Evolutionary conservation across 805 yeast genomes (phyloP), one percentile per base, ranked within the genome.

Genomic region (Starmera amethionina): DNA sequence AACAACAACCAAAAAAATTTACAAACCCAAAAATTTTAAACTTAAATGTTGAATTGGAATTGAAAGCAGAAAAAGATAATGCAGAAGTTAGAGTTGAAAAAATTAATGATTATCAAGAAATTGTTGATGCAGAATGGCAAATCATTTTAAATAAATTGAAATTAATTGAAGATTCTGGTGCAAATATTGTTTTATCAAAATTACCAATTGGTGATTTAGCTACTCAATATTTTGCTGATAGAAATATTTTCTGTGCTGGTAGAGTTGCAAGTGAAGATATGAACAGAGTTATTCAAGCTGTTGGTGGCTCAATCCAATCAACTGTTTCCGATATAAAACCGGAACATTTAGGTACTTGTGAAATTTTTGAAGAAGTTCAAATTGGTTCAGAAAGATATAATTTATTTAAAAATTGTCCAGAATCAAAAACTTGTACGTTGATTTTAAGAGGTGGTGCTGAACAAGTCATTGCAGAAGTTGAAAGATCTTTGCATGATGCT

Each of bases 81-180:
- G 98, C 98, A 9, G 98, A 93, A 69, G 97, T 93, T 30, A 77
- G 98, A 51, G 93, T 93, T 38, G 94, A 86, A 54, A 82, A 88
- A 60, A 97, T 93, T 41, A 74, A 77, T 43, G 97, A 90, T 54
- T 93, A 93, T 64, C 98, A 93, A 68, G 87, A 82, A 30, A 82
- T 93, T 42, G 98, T 93, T 15, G 97, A 93, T 63, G 98, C 98
- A n/a, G 98, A 93, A 64, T 93, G 98, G 97, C 77, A 85, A 60
- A 83, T 93, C 49, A 93, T 93, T 49, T 72, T 84, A 54, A 75
- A 82, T 57, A 93, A 93, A 65, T 73, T 93, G 50, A 82, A 85
- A 55, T 81, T 86, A 39, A 82, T 93, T 48, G 81, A 77, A 51
- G 72, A 70, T 22, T 73, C 95, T 4, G 97, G 97, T 22, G 96